Evolutionary conservation across 1,284 basidiomycete genomes (phyloP).

Genomic region (Ceratobasidium papillatum): DNA sequence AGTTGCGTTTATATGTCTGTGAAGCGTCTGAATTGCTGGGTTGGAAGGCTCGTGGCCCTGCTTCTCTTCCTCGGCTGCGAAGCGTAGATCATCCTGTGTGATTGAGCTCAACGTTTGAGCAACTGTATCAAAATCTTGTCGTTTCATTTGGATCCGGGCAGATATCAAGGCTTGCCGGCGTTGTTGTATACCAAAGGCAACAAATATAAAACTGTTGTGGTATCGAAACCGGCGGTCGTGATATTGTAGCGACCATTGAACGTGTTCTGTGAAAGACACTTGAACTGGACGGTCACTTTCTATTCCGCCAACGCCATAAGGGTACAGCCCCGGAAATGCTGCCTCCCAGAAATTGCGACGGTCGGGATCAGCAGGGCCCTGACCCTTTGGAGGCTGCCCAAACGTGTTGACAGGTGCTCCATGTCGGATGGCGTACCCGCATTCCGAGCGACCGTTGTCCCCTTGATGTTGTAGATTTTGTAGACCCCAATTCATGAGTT

Average conservation of each 20-base stretch:
- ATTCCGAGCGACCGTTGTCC: neutral
- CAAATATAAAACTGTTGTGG: conserved; percentile 53
- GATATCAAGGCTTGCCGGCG: conserved; percentile 39
- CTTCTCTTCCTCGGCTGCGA: conserved; percentile 43
- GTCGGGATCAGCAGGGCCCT: neutral
- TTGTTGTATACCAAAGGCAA: conserved; percentile 52
- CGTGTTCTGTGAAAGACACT: conserved; percentile 52
- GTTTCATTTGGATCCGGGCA: conserved; percentile 44
- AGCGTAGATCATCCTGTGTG: conserved; percentile 32
- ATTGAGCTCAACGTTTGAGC: conserved; percentile 6
- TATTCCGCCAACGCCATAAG: conserved; percentile 55
- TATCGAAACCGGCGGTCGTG: conserved; percentile 51
- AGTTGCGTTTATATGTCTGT: conserved; percentile 37
- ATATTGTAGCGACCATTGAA: conserved; percentile 54
- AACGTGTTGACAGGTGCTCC: conserved; percentile 23
- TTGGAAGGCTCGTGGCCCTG: neutral
- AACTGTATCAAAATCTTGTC: conserved; percentile 30
- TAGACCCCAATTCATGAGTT: conserved; percentile 23
- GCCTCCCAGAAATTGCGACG: conserved; percentile 48
- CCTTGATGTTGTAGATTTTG: neutral
- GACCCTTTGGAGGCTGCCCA: neutral
- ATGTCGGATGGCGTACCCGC: conserved; percentile 41
- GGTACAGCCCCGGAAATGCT: conserved; percentile 54
- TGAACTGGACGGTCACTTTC: conserved; percentile 48
- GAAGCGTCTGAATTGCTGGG: conserved; percentile 22